Evolutionary conservation across 2,329 filamentous ascomycete species (phyloP), one percentile per base, ranked within the genome.

Genomic region (Paecilomyces dactylethromorphus): DNA sequence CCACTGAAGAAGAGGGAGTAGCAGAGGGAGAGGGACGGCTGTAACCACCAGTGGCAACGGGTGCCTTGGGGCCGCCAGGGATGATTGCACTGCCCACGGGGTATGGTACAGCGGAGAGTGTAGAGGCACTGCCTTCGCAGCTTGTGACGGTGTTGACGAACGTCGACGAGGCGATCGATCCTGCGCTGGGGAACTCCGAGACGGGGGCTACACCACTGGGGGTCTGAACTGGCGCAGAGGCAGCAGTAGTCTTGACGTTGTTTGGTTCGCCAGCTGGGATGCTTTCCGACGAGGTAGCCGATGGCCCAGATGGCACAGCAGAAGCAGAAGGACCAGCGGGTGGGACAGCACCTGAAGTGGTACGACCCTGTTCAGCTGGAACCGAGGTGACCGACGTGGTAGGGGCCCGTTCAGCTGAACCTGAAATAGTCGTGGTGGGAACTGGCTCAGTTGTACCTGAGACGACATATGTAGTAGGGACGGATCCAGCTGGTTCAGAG

Each of bases 21-120:
- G 64, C 51, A 15, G 54, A 56, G 18, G 59, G 54, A 52, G 3
- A 45, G 31, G 32, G 26, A 35, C 26, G 52, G 49, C 26, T 35
- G 51, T 51, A 52, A 32, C 51, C 45, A 49, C 22, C 39, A 58
- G 56, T 56, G 54, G 39, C 29, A 21, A 53, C 55, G 22, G 57
- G 56, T 24, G 49, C 58, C 3, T 50, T 55, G 32, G 58, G 54
- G 58, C 60, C 57, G 60, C 56, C 53, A 31, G 61, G 60, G 18
- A 56, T 39, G 32, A 60, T 58, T 56, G 58, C 58, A 33, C 55
- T 59, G 13, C 24, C 35, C n/a, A 39, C 54, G 21, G 54, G 49
- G 22, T 51, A 53, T 13, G 54, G 32, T 15, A 54, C 59, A 29
- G 50, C 50, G 33, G 60, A 58, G 18, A 56, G 56, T 22, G 60